Conservation (phyloP, 257 asterid species). For the Nicotiana otophora region DNA sequence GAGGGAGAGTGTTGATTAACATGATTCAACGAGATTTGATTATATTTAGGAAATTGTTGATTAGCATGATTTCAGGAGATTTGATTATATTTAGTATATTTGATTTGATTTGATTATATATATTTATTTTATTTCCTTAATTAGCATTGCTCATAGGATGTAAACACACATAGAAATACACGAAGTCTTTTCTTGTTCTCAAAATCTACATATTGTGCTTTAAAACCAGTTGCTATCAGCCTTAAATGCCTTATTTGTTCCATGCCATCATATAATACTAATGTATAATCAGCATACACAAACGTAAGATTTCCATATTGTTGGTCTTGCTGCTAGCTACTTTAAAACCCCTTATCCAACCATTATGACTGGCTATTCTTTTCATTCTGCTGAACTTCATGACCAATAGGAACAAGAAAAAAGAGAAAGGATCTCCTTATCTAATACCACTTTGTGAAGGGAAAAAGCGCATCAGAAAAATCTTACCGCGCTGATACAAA, state of each 20-base stretch:
- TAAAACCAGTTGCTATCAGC: not conserved
- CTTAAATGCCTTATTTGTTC: not conserved
- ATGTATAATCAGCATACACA: not conserved
- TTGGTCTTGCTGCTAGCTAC: not conserved
- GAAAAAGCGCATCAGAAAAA: not conserved
- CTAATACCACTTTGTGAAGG: not conserved
- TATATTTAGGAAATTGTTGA: too few species aligned
- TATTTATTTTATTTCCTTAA: too few species aligned
- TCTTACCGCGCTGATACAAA: not conserved
- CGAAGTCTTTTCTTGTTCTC: too few species aligned
- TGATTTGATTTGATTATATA: too few species aligned
- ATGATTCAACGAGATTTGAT: too few species aligned
- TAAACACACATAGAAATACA: too few species aligned
- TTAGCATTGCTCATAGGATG: too few species aligned
- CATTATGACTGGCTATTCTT: not conserved
- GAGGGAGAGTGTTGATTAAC: too few species aligned
- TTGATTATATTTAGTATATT: too few species aligned
- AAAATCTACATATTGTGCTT: not conserved
- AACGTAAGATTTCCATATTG: not conserved
- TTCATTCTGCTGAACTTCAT: not conserved
- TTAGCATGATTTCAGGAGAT: too few species aligned
- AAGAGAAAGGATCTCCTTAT: not conserved
- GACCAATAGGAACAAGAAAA: not conserved
- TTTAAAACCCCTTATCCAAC: not conserved
- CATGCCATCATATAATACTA: conserved; percentile 1